phyloP scores from a whole-genome alignment of 768 basidiomycete genomes.

The Rhodotorula diobovata region DNA sequence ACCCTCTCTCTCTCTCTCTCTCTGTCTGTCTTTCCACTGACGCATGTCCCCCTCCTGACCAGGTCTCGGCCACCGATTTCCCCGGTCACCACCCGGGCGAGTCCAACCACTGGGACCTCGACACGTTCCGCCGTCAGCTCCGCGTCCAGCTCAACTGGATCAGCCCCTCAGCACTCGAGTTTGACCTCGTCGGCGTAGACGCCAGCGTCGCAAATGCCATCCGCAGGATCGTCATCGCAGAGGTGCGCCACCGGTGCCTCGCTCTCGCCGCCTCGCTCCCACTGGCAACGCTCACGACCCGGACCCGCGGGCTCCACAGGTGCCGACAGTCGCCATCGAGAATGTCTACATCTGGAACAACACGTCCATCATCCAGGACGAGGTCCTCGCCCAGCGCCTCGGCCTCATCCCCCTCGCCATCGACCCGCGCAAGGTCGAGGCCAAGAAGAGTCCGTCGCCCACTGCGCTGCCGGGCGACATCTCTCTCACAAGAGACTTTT shows the following conservation, averaged over 20 bases:
- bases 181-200: conserved; percentile 92
- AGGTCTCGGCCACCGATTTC: conserved; percentile 84
- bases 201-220: conserved; percentile 94
- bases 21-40: no score
- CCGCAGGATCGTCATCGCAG: conserved; percentile 84
- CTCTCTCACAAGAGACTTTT: no score
- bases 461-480: not conserved
- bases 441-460: conserved; percentile 43
- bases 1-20: not conserved
- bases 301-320: conserved; percentile 52
- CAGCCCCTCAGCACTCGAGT: conserved; percentile 58
- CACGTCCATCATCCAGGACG: conserved; percentile 87
- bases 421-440: conserved; percentile 67
- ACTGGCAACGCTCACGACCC: not conserved
- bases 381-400: conserved; percentile 84
- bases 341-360: conserved; percentile 90
- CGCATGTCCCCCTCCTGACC: not conserved
- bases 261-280: conserved; percentile 6
- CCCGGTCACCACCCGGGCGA: conserved; percentile 83
- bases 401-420: conserved; percentile 85
- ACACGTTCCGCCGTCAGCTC: conserved; percentile 59
- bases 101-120: conserved; percentile 76
- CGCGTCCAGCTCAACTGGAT: conserved; percentile 53
- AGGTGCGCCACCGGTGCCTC: conserved; percentile 55
- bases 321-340: conserved; percentile 86